Conservation (phyloP, 202 grass and related monocot species). For the Alloteropsis angusta region DNA sequence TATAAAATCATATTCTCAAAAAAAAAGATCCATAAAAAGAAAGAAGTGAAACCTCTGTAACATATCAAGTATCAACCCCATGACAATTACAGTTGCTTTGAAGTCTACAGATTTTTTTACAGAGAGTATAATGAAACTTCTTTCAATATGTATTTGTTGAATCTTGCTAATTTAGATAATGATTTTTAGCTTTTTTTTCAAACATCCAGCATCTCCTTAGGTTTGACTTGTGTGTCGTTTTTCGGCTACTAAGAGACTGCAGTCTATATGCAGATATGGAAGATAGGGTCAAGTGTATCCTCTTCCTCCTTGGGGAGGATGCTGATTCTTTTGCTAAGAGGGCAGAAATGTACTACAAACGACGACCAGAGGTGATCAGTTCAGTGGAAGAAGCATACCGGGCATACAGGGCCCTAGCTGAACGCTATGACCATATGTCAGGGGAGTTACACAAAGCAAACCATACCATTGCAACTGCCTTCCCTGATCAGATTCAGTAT, state of each 20-base stretch:
- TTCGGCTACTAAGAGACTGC: background rate
- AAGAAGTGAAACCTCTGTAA: background rate
- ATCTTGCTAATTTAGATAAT: background rate
- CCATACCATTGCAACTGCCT: constrained; percentile 80
- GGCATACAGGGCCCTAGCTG: constrained; percentile 71
- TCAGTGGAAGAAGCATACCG: constrained; percentile 80
- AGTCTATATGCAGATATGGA: constrained; percentile 66
- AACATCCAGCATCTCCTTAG: background rate
- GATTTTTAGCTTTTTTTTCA: background rate
- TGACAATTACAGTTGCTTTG: background rate
- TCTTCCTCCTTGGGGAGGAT: constrained; percentile 73
- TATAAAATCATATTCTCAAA: too few species aligned
- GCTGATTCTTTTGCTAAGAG: constrained; percentile 86
- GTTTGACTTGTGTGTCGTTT: background rate
- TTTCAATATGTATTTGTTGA: background rate
- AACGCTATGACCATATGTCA: constrained; percentile 87
- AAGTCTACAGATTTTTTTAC: background rate
- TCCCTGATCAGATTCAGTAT: constrained; percentile 92
- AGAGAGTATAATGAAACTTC: background rate
- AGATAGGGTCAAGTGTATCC: constrained; percentile 63
- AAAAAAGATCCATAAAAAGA: background rate
- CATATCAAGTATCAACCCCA: background rate
- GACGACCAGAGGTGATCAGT: constrained; percentile 61
- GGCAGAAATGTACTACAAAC: constrained; percentile 92
- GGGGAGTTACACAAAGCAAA: constrained; percentile 94